Conservation (phyloP, 1,139 yeast genomes). For the Geotrichum bryndzae region DNA sequence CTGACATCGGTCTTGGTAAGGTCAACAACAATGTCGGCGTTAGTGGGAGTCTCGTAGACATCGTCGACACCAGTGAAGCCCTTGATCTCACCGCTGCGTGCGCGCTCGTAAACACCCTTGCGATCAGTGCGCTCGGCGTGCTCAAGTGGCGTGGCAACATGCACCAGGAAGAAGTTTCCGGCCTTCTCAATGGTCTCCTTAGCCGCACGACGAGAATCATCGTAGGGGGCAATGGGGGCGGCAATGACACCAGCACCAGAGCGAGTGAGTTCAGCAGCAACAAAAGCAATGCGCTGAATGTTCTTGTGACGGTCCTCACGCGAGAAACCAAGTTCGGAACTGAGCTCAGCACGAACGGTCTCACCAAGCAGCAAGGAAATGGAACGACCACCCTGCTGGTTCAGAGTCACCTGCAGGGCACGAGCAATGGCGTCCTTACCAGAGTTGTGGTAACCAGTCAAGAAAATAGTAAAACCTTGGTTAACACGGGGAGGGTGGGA, state of each 20-base stretch:
- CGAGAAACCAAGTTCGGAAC: conserved; percentile 40
- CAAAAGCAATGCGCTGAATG: conserved; percentile 47
- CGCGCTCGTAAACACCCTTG: conserved; percentile 43
- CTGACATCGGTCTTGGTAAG: conserved; percentile 46
- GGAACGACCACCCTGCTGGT: conserved; percentile 86
- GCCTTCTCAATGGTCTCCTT: conserved; percentile 41
- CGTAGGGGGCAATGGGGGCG: conserved; percentile 48
- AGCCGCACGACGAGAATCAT: conserved; percentile 38
- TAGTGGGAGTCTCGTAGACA: conserved; percentile 43
- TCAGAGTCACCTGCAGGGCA: conserved; percentile 84
- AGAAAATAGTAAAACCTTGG: conserved; percentile 78
- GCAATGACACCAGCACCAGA: conserved; percentile 89
- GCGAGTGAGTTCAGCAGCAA: conserved; percentile 76
- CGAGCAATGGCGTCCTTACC: conserved; percentile 63
- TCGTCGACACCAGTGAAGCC: conserved; percentile 45
- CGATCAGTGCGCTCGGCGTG: conserved; percentile 43
- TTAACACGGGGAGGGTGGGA: conserved; percentile 85
- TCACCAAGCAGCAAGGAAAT: conserved; percentile 60
- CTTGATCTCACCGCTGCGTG: conserved; percentile 44
- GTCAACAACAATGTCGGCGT: conserved; percentile 52
- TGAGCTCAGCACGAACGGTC: conserved; percentile 43
- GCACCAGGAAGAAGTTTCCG: conserved; percentile 42
- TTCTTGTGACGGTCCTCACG: conserved; percentile 40
- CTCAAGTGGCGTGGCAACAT: conserved; percentile 47
- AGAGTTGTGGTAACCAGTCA: conserved; percentile 53